Evolutionary conservation across 2,329 filamentous ascomycete genomes (phyloP), one percentile per base, ranked within the genome.

Genomic region (Mycosphaerella sp.): DNA sequence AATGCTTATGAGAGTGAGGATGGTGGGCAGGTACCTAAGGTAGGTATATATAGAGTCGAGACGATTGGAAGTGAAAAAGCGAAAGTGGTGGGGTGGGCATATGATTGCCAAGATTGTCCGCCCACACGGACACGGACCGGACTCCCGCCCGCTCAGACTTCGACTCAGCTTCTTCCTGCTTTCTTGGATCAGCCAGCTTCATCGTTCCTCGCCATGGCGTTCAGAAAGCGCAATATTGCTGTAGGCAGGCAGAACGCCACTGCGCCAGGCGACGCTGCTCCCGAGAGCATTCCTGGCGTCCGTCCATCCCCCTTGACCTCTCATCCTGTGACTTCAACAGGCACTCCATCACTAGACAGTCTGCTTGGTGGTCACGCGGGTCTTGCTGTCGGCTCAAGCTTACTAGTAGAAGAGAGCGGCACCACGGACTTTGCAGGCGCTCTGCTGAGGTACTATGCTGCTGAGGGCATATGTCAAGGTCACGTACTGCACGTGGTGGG

Each of bases 381-480:
- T 0, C 76, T 97, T 4, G 83, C 88, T 0, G 77, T 97, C 6
- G 93, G 93, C 0, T 89, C 82, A 14, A 87, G 84, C 0, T 67
- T 97, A 1, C 73, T 98, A 4, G 75, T 96, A 32, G 88, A 92
- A 67, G 93, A 98, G 66, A 86, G 84, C 54, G 92, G 92, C 0
- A 95, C 92, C 0, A 98, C 93, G 0, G 93, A 98, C 69, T 98
- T 95, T 74, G 84, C 88, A 0, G 89, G 91, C 2, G 82, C 88
- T 26, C 74, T 97, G 54, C 73, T 96, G 43, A 81, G 87, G 52
- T 96, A 93, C 69, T 98, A 89, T 72, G 92, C 90, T 0, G 91
- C 92, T 0, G 91, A 98, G 72, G 93, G 93, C 1, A 80, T 97
- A 3, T 82, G 95, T 5, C 93, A 98, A 67, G 90, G 89, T 1